Percentiles rank a stretch among this genome's conserved stretches.
phyloP scores from a whole-genome alignment of 768 basidiomycete genomes.

The Peribolospora kevripleyi region DNA sequence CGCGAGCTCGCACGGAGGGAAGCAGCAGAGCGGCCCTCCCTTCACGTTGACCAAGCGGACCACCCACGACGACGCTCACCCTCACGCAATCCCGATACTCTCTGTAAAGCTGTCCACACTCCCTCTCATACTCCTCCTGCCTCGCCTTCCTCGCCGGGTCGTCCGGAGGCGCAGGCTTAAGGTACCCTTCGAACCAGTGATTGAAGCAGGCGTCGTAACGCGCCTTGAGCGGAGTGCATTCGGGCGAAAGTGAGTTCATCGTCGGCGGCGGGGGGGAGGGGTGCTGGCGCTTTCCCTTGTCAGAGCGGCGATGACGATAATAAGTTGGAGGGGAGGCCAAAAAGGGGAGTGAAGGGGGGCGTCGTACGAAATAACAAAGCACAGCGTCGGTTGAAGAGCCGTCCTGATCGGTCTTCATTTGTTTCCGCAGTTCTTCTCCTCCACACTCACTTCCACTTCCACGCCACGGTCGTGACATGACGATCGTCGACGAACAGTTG shows the following conservation, averaged over 20 bases:
- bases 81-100: constrained; percentile 59
- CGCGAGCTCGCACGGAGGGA: not conserved
- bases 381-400: too few relatives aligned
- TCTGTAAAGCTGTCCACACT: constrained; percentile 62
- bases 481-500: too few relatives aligned
- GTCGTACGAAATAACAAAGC: too few relatives aligned
- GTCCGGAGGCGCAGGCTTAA: constrained; percentile 24
- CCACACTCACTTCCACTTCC: too few relatives aligned
- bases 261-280: too few relatives aligned
- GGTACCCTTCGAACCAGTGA: constrained; percentile 89
- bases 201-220: constrained; percentile 89
- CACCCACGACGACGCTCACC: constrained; percentile 26
- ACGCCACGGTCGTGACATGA: too few relatives aligned
- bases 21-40: not conserved
- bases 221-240: constrained; percentile 75
- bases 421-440: too few relatives aligned
- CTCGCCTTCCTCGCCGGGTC: constrained; percentile 45
- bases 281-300: too few relatives aligned
- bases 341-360: too few relatives aligned
- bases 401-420: too few relatives aligned
- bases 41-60: not conserved
- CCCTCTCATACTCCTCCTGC: constrained; percentile 63
- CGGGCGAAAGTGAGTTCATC: constrained; percentile 36
- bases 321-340: too few relatives aligned
- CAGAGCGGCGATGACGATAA: too few relatives aligned